Base-by-base conservation (phyloP, 2,329 filamentous ascomycete species). In the Botryotinia convoluta region DNA sequence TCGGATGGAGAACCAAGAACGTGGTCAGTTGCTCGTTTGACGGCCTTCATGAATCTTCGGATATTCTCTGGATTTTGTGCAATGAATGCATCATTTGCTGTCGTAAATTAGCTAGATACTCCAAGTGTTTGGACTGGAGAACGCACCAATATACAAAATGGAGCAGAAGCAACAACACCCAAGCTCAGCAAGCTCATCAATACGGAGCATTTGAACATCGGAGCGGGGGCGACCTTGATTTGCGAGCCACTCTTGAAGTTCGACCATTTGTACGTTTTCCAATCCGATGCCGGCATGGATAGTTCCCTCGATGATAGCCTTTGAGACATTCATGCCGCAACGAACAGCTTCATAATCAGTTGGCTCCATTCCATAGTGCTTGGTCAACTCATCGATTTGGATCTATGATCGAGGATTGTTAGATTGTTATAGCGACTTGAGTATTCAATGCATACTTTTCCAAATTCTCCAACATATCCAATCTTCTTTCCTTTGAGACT, bases 111-210 rank as follows among this genome's bases (percentile, higher is more conserved):
- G 32, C 51, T 18, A 44, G 37, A 10, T 4, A 16, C 22, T 20
- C n/a, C 26, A 39, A 51, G 8, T 29, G 14, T 14, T 32, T 10
- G 18, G 22, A 35, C 57, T n/a, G 20, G 8, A 12, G 16, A 35
- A 68, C 75, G 54, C 72, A 80, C 90, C 92, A 76, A 94, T 94
- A 85, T 94, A 94, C 59, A 94, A 85, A 81, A 94, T 92, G 42
- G 89, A 90, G 83, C 92, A 94, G 88, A 94, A 94, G 86, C 92
- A 94, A 87, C 92, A 94, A 84, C 92, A 94, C 68, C 92, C 92
- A 4, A 94, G 85, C 81, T 93, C 91, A 48, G 92, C 92, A 42
- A 94, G 90, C 84, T 94, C 88, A 81, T 94, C 92, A 79, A 94
- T 94, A 78, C 92, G 90, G 29, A 94, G 88, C 92, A 94, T 94